phyloP scores from a whole-genome alignment of 805 yeast species.

The Yarrowia sp. region DNA sequence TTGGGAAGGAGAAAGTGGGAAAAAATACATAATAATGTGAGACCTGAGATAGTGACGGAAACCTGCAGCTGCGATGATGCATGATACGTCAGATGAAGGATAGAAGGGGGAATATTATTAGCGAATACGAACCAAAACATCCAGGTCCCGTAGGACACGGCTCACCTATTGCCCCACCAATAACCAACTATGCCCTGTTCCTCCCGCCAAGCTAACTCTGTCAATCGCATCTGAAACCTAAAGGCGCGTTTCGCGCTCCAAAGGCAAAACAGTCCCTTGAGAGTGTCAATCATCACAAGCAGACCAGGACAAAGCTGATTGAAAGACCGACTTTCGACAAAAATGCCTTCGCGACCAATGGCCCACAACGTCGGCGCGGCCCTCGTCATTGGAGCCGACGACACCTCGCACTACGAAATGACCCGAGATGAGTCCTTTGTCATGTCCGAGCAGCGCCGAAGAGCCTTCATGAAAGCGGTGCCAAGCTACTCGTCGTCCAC shows the following conservation, averaged over 20 bases:
- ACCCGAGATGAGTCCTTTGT: conserved; percentile 37
- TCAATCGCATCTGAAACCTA: conserved; percentile 27
- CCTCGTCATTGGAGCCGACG: conserved; percentile 22
- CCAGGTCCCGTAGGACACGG: too few species aligned
- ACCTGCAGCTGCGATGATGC: conserved; percentile 14
- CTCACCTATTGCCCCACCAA: too few species aligned
- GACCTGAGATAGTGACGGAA: conserved; percentile 1
- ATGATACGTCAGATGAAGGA: background rate
- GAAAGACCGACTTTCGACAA: background rate
- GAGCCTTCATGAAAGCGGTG: conserved; percentile 26
- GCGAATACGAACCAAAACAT: too few species aligned
- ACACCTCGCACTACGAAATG: conserved; percentile 26
- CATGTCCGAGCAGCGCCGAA: conserved; percentile 29
- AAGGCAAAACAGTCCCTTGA: conserved; percentile 8
- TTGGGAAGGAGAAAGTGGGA: background rate
- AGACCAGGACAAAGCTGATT: too few species aligned
- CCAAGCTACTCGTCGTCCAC: conserved; percentile 37
- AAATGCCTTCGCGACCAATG: conserved; percentile 24
- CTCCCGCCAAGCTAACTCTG: background rate
- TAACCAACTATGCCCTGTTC: too few species aligned
- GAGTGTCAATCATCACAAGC: conserved; percentile 29
- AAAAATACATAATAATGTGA: background rate
- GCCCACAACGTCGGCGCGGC: conserved; percentile 24
- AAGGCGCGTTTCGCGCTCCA: conserved; percentile 31
- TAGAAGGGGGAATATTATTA: too few species aligned